Evolutionary conservation across 306 rosid genomes (phyloP).

Genomic region (Cucurbita maxima): DNA sequence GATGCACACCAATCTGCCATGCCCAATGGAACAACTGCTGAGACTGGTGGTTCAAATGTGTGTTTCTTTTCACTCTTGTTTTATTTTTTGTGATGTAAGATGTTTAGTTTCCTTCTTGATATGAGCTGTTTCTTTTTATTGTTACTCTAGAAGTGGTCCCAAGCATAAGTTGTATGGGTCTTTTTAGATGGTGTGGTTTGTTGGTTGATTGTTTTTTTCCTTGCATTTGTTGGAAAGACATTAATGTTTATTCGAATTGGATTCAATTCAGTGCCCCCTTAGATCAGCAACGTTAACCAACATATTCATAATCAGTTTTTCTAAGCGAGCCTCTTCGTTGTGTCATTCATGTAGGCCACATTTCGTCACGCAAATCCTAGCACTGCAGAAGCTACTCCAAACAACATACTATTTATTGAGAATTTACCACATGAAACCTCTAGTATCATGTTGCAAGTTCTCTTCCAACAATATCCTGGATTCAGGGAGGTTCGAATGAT

Average conservation of each 20-base stretch:
- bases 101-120: not conserved
- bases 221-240: not conserved
- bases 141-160: not conserved
- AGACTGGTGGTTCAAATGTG: slow-evolving; percentile 67
- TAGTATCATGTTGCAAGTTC: slow-evolving; percentile 80
- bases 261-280: not conserved
- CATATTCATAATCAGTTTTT: not conserved
- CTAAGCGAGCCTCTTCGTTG: not conserved
- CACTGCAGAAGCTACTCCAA: slow-evolving; percentile 74
- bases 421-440: slow-evolving; percentile 84
- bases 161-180: not conserved
- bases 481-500: slow-evolving; percentile 94
- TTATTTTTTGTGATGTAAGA: not conserved
- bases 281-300: not conserved
- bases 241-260: not conserved
- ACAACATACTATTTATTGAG: slow-evolving; percentile 83
- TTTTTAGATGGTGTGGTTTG: not conserved
- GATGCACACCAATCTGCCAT: slow-evolving; percentile 41
- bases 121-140: not conserved
- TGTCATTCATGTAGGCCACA: slow-evolving; percentile 27
- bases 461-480: slow-evolving; percentile 90
- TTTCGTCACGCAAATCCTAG: slow-evolving; percentile 51
- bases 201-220: not conserved
- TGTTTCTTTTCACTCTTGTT: slow-evolving; percentile 1
- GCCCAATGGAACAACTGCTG: slow-evolving; percentile 53